phyloP scores from a whole-genome alignment of 768 basidiomycete species.

The Mycena galopus region DNA sequence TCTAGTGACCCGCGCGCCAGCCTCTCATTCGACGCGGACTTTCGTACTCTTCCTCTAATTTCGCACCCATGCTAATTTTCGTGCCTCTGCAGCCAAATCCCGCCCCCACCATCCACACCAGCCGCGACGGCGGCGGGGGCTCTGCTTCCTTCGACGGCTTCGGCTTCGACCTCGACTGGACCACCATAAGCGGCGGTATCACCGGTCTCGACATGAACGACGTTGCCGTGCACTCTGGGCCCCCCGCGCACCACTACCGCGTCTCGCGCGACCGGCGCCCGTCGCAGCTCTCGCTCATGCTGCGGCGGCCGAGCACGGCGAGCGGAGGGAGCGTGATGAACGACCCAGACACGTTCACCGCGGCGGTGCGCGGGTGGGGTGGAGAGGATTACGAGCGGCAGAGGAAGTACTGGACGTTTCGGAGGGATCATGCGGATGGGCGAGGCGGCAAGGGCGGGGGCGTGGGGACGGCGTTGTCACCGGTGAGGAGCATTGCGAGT shows the following conservation, averaged over 20 bases:
- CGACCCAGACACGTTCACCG: slow-evolving; percentile 57
- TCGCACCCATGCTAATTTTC: too few relatives aligned
- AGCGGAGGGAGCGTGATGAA: slow-evolving; percentile 52
- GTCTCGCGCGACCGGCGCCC: slow-evolving; percentile 33
- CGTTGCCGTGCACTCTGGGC: slow-evolving; percentile 39
- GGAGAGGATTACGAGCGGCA: slow-evolving; percentile 60
- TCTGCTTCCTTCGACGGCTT: slow-evolving; percentile 41
- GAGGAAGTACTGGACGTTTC: slow-evolving; percentile 71
- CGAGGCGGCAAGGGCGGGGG: slow-evolving; percentile 24
- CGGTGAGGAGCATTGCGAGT: slow-evolving; percentile 46
- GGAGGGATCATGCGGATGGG: slow-evolving; percentile 62
- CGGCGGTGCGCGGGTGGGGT: slow-evolving; percentile 55
- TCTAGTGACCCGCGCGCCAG: too few relatives aligned
- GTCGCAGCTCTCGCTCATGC: slow-evolving; percentile 39
- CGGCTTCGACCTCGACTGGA: slow-evolving; percentile 61
- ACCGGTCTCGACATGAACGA: slow-evolving; percentile 44
- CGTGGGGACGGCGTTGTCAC: slow-evolving; percentile 38
- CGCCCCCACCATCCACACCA: not conserved
- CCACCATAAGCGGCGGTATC: slow-evolving; percentile 52
- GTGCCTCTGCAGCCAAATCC: not conserved
- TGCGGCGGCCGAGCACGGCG: slow-evolving; percentile 58
- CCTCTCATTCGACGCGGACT: too few relatives aligned
- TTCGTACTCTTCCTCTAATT: too few relatives aligned
- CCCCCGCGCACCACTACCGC: slow-evolving; percentile 33
- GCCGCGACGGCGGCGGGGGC: slow-evolving; percentile 14